Base-by-base conservation (phyloP, 768 basidiomycete genomes). In the Calocera cornea region DNA sequence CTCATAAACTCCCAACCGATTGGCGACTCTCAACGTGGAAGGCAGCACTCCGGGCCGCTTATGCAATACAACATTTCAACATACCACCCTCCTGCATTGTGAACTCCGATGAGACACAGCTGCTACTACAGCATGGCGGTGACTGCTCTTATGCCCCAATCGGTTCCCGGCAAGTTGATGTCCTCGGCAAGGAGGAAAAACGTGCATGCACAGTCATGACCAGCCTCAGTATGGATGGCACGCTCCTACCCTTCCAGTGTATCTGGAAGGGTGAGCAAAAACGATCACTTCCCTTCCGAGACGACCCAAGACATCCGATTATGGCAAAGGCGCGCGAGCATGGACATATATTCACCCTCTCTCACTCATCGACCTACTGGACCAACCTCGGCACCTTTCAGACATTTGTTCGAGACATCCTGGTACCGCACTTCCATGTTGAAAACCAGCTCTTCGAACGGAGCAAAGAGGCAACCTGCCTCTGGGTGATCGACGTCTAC, bases 221-320 rank as follows among this genome's bases (percentile, higher is more conserved):
- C 0, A 71, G 75, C 0, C 72, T 68, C 12, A 70, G 73, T 0
- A 65, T 73, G 1, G 66, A 66, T 8, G 76, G 76, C 0, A 68
- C 71, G 11, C 67, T 76, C 2, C 68, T 79, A 0, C 77, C 77
- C 1, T 75, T 77, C 47, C 77, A 78, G 66, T 71, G 72, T 10
- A 68, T 78, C 14, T 78, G 72, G 72, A 24, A n/a, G 1, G 76
- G 76, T 0, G 68, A 67, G 22, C 68, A 71, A 0, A n/a, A 64
- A 1, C n/a, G 27, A 1, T 76, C 73, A 0, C 65, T 75, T 2
- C 76, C 72, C 2, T 66, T 54, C 1, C 12, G 19, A 0, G 54
- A 38, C 0, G 70, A 38, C 36, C 5, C 7, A 14, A 5, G 7
- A 14, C 36, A 38, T 14, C 14, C 36, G 5, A 14, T 5, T 38